Evolutionary conservation across 1,284 basidiomycete species (phyloP).

Genomic region (Pseudozyma flocculosa): DNA sequence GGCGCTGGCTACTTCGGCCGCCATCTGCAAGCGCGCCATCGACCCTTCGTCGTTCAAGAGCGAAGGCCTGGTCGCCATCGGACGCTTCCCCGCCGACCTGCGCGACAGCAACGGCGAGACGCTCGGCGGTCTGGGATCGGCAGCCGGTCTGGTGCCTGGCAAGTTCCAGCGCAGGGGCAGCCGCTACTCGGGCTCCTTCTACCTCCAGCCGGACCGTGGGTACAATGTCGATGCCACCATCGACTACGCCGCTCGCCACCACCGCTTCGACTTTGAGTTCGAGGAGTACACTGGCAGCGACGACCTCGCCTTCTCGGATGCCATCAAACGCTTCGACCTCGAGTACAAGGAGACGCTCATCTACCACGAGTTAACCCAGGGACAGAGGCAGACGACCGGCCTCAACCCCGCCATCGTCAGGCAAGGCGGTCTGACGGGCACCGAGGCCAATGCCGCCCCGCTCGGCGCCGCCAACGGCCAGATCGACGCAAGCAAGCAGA

Average conservation of each 20-base stretch:
- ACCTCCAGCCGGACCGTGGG: slow-evolving; percentile 65
- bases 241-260: slow-evolving; percentile 67
- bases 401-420: slow-evolving; percentile 66
- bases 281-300: slow-evolving; percentile 61
- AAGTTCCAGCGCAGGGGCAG: slow-evolving; percentile 15
- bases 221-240: slow-evolving; percentile 62
- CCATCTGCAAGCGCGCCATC: slow-evolving; percentile 13
- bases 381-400: slow-evolving; percentile 64
- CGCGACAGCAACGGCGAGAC: slow-evolving; percentile 55
- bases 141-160: too few species aligned
- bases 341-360: slow-evolving; percentile 65
- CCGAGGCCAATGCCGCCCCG: slow-evolving; percentile 58
- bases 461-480: too few species aligned
- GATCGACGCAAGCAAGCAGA: too few species aligned
- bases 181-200: slow-evolving; percentile 61
- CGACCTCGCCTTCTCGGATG: slow-evolving; percentile 64
- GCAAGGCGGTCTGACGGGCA: slow-evolving; percentile 46
- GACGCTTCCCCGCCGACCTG: slow-evolving; percentile 47
- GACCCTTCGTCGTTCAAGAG: slow-evolving; percentile 43
- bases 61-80: slow-evolving; percentile 58
- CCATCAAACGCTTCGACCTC: slow-evolving; percentile 64
- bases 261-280: slow-evolving; percentile 66
- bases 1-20: slow-evolving; percentile 2
- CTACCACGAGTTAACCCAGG: slow-evolving; percentile 61
- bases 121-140: slow-evolving; percentile 55